Evolutionary conservation across 2,329 filamentous ascomycete genomes (phyloP).

Genomic region (Myrmaecium sp.): DNA sequence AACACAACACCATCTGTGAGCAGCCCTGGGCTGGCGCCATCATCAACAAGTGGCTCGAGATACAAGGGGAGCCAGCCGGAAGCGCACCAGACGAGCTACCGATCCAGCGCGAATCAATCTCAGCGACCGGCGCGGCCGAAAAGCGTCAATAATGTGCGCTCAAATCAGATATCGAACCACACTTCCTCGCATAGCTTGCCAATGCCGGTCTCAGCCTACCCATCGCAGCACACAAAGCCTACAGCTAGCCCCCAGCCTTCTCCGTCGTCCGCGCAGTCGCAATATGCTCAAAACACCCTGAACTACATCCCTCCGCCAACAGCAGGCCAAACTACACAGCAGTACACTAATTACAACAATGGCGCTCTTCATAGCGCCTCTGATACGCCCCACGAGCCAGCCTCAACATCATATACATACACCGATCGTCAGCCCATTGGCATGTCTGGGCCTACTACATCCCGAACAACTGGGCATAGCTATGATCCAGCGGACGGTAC

Average conservation of each 20-base stretch:
- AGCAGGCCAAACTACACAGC: slow-evolving; percentile 7
- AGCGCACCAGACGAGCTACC: too few relatives aligned
- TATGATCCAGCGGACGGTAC: too few relatives aligned
- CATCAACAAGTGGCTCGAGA: too few relatives aligned
- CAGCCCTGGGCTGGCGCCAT: slow-evolving; percentile 11
- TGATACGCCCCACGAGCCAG: slow-evolving; percentile 7
- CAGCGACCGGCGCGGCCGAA: slow-evolving; percentile 12
- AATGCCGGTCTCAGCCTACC: slow-evolving; percentile 10
- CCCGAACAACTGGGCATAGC: too few relatives aligned
- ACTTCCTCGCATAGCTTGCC: too few relatives aligned
- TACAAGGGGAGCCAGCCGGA: too few relatives aligned
- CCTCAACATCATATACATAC: slow-evolving; percentile 11
- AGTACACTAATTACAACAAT: slow-evolving; percentile 10
- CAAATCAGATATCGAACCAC: too few relatives aligned
- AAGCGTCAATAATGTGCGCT: slow-evolving; percentile 12
- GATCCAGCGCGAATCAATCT: too few relatives aligned
- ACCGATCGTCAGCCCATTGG: slow-evolving; percentile 6
- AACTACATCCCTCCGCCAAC: slow-evolving; percentile 6
- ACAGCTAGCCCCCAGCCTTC: slow-evolving; percentile 12
- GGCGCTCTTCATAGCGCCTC: slow-evolving; percentile 10
- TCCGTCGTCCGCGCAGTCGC: slow-evolving; percentile 12
- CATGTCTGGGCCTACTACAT: too few relatives aligned
- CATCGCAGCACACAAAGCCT: slow-evolving; percentile 11
- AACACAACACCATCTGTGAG: slow-evolving; percentile 7
- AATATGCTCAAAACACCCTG: slow-evolving; percentile 9